Base-by-base conservation (phyloP, 1,139 yeast genomes). In the Scheffersomyces lignicola region DNA sequence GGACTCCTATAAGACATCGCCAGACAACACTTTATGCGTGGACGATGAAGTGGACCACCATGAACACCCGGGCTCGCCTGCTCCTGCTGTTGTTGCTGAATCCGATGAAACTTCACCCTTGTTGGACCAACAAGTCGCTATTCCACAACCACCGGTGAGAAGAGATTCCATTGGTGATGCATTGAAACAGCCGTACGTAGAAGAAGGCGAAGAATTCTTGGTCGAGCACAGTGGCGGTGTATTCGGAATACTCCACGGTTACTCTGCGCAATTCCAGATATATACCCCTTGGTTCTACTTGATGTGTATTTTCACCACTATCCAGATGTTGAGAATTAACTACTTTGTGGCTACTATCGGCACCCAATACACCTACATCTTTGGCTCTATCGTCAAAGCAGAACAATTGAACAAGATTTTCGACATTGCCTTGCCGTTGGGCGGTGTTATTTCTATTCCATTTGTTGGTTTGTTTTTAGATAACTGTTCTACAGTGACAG, bases 141-240 rank as follows among this genome's bases (percentile, higher is more conserved):
- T 7, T 6, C 17, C 29, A 5, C 10, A 23, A 10, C 24, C 13
- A 12, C 43, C 35, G 12, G 45, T 34, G 7, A 56, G 73, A 48
- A 58, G 73, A 44, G 73, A 66, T 45, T 66, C 73, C 3, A 57
- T 69, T 29, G 75, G 75, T 11, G 74, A 69, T 48, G 73, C 76
- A 4, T 54, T 69, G 44, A 68, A 65, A 47, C 73, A 65, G 39
- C 73, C 70, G 3, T 69, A 67, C 39, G 69, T 60, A 3, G 55
- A 57, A 18, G 73, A 66, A 42, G 72, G 70, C 4, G 73, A 65
- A 43, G 66, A 54, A 20, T 38, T 42, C 23, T 55, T 67, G 42
- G 52, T 59, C 3, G 47, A 62, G 32, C 58, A 56, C 38, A 53
- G 70, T 1, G 71, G 72, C 3, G 71, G 69, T 9, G 53, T 69